phyloP scores from a whole-genome alignment of 768 basidiomycete species.

The Kwoniella europaea region DNA sequence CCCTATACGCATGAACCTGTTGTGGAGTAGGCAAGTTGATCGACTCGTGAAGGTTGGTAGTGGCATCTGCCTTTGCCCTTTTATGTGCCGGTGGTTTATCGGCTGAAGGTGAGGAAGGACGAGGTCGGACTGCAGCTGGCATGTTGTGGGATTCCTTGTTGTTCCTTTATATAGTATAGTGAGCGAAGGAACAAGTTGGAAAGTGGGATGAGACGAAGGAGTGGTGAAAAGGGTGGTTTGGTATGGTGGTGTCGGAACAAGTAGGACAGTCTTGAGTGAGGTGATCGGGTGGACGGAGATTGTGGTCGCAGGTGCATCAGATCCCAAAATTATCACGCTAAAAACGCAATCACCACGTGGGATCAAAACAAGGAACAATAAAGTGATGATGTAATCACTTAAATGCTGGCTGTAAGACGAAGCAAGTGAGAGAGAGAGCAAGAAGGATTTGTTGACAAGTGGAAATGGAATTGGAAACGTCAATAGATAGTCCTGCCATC shows the following conservation, averaged over 20 bases:
- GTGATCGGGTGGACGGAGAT: not conserved
- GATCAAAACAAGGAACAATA: not conserved
- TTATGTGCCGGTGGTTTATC: not conserved
- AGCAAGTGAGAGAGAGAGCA: not conserved
- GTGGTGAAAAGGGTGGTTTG: not conserved
- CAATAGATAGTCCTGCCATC: not conserved
- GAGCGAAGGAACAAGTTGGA: not conserved
- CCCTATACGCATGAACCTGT: constrained; percentile 30
- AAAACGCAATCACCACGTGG: not conserved
- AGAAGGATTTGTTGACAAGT: too few species aligned
- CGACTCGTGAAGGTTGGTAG: constrained; percentile 15
- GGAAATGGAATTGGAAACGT: too few species aligned
- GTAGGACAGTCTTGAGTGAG: not conserved
- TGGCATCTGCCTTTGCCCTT: constrained; percentile 16
- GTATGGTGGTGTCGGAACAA: not conserved
- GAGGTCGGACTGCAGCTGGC: constrained; percentile 19
- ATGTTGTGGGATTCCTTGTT: constrained; percentile 1
- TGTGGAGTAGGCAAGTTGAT: constrained; percentile 25
- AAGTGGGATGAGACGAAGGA: not conserved
- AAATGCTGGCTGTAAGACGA: not conserved
- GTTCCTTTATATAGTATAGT: constrained; percentile 4
- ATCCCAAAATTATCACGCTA: constrained; percentile 2
- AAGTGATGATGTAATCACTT: constrained; percentile 24
- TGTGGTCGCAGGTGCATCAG: not conserved
- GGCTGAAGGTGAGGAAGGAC: constrained; percentile 13